Evolutionary conservation across 148 eudicot species (phyloP).

Genomic region (Beta vulgaris): DNA sequence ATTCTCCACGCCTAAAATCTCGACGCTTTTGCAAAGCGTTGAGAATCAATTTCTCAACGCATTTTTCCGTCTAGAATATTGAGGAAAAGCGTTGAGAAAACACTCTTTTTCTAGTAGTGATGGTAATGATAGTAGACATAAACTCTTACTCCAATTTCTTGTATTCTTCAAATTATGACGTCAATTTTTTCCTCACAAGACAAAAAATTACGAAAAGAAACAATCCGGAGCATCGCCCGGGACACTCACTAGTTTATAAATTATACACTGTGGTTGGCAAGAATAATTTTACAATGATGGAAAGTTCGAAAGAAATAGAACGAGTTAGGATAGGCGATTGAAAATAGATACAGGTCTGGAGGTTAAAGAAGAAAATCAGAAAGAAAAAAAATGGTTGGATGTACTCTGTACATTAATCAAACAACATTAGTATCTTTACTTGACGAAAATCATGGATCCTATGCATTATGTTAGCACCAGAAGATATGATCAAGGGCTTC

Average conservation of each 20-base stretch:
- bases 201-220: too few relatives aligned
- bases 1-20: too few relatives aligned
- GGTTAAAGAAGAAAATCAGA: not conserved
- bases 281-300: not conserved
- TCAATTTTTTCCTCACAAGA: too few relatives aligned
- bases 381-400: not conserved
- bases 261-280: not conserved
- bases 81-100: too few relatives aligned
- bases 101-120: too few relatives aligned
- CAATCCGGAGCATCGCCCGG: too few relatives aligned
- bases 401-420: conserved; percentile 28
- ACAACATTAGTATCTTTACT: conserved; percentile 7
- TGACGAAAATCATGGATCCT: not conserved
- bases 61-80: too few relatives aligned
- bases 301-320: not conserved
- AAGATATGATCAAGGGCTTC: not conserved
- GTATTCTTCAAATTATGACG: too few relatives aligned
- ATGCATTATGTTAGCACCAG: conserved; percentile 1
- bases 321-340: not conserved
- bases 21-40: too few relatives aligned
- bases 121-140: too few relatives aligned
- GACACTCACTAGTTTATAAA: not conserved
- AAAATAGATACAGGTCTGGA: not conserved
- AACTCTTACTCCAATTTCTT: too few relatives aligned
- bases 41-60: too few relatives aligned